These are phyloP conservation scores for Penicillium sp. DNA, from an alignment of 2,329 filamentous ascomycete species.

Conservation along the genomic window DNA sequence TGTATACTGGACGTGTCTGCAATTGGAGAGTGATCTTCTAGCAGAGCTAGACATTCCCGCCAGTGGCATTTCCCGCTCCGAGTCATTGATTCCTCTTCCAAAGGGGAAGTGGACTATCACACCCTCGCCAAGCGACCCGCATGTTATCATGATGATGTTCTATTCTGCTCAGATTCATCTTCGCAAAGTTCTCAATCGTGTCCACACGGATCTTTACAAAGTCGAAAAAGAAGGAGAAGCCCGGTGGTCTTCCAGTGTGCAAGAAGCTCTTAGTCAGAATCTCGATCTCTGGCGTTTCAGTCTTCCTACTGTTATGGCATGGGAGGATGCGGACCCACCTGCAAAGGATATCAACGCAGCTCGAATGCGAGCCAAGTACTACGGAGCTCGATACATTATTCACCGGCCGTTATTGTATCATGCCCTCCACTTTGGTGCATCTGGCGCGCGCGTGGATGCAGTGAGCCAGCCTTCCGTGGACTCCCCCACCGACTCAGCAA, in stretches of 20 bases:
- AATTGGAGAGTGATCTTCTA: conserved; percentile 91
- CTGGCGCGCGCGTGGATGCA: conserved; percentile 40
- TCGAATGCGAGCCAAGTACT: conserved; percentile 89
- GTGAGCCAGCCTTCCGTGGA: conserved; percentile 25
- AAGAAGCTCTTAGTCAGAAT: conserved; percentile 50
- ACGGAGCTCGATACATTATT: conserved; percentile 87
- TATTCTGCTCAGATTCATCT: conserved; percentile 67
- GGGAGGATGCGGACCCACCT: conserved; percentile 71
- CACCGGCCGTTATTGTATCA: conserved; percentile 76
- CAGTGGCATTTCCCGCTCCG: conserved; percentile 63
- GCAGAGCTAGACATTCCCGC: conserved; percentile 76
- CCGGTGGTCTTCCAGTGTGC: conserved; percentile 43
- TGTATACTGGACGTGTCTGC: conserved; percentile 91
- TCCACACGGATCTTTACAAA: conserved; percentile 61
- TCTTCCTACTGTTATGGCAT: conserved; percentile 59
- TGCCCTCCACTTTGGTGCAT: conserved; percentile 56
- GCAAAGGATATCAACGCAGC: conserved; percentile 78
- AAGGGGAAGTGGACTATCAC: conserved; percentile 42
- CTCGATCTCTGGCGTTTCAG: conserved; percentile 59
- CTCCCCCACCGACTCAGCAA: conserved; percentile 37
- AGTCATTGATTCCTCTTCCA: conserved; percentile 50
- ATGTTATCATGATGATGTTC: conserved; percentile 56
- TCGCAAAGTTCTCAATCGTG: conserved; percentile 60
- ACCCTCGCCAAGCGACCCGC: conserved; percentile 35
- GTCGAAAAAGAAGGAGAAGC: conserved; percentile 39